A percentile compares a stretch with the other conserved stretches of the same genome.
Conservation (phyloP, 176 grass and related monocot species). For the Bolboschoenus planiculmis region DNA sequence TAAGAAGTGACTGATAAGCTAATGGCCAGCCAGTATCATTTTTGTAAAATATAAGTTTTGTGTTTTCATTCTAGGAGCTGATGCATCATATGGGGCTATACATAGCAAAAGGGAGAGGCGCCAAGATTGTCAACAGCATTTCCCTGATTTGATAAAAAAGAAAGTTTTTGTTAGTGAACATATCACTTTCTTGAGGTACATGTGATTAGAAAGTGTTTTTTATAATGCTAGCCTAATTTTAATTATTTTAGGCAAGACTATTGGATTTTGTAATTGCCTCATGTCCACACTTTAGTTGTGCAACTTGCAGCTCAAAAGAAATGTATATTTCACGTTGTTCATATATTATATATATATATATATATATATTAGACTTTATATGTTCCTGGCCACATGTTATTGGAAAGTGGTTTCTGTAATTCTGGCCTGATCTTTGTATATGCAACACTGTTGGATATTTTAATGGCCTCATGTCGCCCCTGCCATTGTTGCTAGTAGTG, state of each 20-base stretch:
- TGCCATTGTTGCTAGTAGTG: too few species aligned
- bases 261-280: neutral
- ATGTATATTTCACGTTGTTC: neutral
- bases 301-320: neutral
- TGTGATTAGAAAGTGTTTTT: neutral
- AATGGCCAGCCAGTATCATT: neutral
- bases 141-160: slow-evolving; percentile 28
- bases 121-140: slow-evolving; percentile 60
- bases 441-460: too few species aligned
- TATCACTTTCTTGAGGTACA: neutral
- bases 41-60: neutral
- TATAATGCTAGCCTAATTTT: neutral
- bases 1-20: neutral
- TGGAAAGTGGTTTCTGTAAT: neutral
- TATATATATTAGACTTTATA: neutral
- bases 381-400: neutral
- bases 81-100: slow-evolving; percentile 91
- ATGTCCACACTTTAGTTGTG: neutral
- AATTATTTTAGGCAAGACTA: neutral
- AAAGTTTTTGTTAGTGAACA: neutral
- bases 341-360: too few species aligned
- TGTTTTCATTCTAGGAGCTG: slow-evolving; percentile 41
- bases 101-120: slow-evolving; percentile 72
- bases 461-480: too few species aligned
- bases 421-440: too few species aligned